Evolutionary conservation across 108 stramenopile genomes (phyloP).

Genomic region (Nannochloropsis oceanica): DNA sequence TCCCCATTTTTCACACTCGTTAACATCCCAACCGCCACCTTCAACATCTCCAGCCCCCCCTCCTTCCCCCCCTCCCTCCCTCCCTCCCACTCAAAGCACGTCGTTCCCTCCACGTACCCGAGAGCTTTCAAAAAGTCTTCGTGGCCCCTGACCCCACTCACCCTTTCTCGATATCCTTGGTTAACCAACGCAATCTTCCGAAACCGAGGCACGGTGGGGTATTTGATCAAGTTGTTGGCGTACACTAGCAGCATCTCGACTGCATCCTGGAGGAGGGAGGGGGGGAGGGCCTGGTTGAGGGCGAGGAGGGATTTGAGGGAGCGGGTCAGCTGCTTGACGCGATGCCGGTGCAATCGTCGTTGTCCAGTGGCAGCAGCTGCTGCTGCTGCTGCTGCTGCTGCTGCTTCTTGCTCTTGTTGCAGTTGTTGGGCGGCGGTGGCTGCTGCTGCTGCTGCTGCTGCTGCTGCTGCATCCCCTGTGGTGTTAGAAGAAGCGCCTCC

Average conservation of each 20-base stretch:
- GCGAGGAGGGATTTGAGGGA: neutral
- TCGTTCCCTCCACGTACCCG: neutral
- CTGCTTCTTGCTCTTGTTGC: neutral
- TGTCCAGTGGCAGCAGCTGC: neutral
- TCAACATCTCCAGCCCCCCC: neutral
- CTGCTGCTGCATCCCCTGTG: neutral
- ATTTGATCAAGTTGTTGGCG: constrained; percentile 14
- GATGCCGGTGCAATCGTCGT: neutral
- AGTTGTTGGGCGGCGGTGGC: neutral
- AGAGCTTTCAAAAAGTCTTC: neutral
- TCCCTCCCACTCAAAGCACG: neutral
- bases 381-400: neutral
- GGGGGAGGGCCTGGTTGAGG: neutral
- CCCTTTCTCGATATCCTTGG: neutral
- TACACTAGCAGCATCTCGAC: constrained; percentile 16
- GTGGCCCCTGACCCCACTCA: neutral
- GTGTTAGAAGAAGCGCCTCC: neutral
- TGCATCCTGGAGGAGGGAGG: constrained; percentile 7
- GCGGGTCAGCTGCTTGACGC: neutral
- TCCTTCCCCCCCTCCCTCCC: neutral
- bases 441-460: neutral
- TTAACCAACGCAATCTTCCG: constrained; percentile 8
- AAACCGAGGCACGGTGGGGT: constrained; percentile 22
- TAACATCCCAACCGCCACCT: neutral
- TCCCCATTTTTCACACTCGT: neutral